Evolutionary conservation across 768 basidiomycete genomes (phyloP).

Genomic region (Termitomyces sp.): DNA sequence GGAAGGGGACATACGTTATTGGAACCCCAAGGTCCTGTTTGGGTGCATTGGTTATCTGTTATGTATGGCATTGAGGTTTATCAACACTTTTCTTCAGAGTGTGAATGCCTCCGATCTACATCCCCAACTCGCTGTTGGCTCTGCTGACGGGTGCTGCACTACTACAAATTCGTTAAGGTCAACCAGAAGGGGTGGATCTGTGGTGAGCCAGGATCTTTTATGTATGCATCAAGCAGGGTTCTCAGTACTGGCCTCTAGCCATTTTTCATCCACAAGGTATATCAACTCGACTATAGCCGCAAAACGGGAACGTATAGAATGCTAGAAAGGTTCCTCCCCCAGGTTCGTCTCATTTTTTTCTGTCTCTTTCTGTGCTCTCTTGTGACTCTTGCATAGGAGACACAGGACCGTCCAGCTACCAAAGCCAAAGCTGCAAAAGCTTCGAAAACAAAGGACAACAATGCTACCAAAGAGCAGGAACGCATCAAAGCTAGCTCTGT

Average conservation of each 20-base stretch:
- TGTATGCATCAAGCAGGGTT: neutral
- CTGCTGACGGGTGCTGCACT: conserved; percentile 76
- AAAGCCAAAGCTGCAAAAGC: conserved; percentile 45
- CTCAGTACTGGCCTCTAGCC: conserved; percentile 37
- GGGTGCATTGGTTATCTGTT: conserved; percentile 48
- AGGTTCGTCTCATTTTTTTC: conserved; percentile 31
- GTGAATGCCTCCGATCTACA: conserved; percentile 79
- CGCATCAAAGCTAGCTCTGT: conserved; percentile 21
- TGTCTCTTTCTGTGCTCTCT: neutral
- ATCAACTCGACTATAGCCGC: conserved; percentile 83
- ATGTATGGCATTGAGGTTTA: neutral
- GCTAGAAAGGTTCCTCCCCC: conserved; percentile 81
- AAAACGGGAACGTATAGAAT: conserved; percentile 73
- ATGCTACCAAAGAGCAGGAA: conserved; percentile 22
- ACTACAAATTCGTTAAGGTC: conserved; percentile 70
- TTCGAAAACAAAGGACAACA: conserved; percentile 32
- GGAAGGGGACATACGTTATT: conserved; percentile 67
- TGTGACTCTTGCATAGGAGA: conserved; percentile 11
- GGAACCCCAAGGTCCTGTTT: conserved; percentile 75
- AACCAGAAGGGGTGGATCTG: conserved; percentile 63
- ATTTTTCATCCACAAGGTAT: conserved; percentile 74
- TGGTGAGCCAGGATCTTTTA: conserved; percentile 39
- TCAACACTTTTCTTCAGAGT: conserved; percentile 35
- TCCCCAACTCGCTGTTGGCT: conserved; percentile 75
- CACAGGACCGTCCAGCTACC: conserved; percentile 18